phyloP scores from a whole-genome alignment of 495 filamentous ascomycete species.

The Podospora fimiseda region DNA sequence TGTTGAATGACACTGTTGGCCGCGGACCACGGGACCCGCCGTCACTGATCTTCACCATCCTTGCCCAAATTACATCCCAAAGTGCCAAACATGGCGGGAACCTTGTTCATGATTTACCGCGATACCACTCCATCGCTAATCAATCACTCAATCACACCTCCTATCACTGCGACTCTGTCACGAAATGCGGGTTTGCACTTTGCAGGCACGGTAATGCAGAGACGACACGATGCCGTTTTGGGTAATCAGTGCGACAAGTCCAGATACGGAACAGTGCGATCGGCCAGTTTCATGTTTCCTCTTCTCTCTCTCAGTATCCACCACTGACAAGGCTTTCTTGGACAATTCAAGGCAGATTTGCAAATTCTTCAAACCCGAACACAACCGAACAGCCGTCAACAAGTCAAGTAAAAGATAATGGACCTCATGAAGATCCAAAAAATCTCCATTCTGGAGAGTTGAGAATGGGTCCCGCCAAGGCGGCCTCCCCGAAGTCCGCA shows the following conservation, averaged over 20 bases:
- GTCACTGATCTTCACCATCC: neutral
- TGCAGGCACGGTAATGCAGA: neutral
- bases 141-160: too few relatives aligned
- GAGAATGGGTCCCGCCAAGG: conserved; percentile 14
- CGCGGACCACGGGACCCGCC: too few relatives aligned
- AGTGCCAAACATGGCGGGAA: too few relatives aligned
- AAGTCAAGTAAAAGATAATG: neutral
- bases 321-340: neutral
- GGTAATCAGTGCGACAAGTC: conserved; percentile 22
- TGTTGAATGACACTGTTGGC: too few relatives aligned
- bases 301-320: too few relatives aligned
- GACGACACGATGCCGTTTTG: conserved; percentile 8
- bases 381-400: too few relatives aligned
- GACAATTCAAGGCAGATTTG: neutral
- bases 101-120: neutral
- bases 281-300: neutral
- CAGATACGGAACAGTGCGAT: neutral
- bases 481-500: conserved; percentile 17
- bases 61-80: too few relatives aligned
- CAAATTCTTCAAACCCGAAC: neutral
- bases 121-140: neutral
- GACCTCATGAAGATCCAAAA: neutral
- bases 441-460: conserved; percentile 4
- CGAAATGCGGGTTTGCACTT: neutral
- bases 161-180: neutral